Evolutionary conservation across 257 asterid species (phyloP), one percentile per base, ranked within the genome.

Genomic region (Solanum clarkiae): DNA sequence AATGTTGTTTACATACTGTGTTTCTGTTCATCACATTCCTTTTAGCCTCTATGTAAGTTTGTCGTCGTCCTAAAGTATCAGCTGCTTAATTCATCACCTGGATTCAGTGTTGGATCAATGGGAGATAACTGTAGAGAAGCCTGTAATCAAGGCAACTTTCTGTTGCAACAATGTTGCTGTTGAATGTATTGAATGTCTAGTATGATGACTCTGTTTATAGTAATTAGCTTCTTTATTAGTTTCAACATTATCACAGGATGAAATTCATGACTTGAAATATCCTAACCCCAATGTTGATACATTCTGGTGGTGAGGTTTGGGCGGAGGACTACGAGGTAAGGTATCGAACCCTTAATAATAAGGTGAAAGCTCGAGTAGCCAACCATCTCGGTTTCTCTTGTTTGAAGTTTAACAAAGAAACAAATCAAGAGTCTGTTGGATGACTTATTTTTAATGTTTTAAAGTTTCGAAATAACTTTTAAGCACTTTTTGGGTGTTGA

Each of bases 111-210:
- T 26, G 65, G 15, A 26, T 77, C 82, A 77, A 51, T 24, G 63
- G 13, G 11, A 77, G 82, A 77, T 9, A 57, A 80, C 80, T 75
- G 90, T 87, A 89, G 84, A 86, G 88, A 60, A 74, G 84, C 87
- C 71, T 81, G 88, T 84, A n/a, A 74, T 84, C 85, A 55, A 70
- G 32, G 10, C 8, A 62, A 62, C 22, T 54, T 84, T 83, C 71
- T 53, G 83, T 86, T 84, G 84, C 72, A 74, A 10, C 71, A 12
- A 71, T 63, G 59, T 81, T 36, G 29, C 72, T 88, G 85, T 62
- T 83, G 60, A 13, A 13, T 81, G 72, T 24, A 84, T 51, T 81
- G 70, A 40, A 81, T 81, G 7, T 77, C 47, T 51, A 26, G 82
- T 77, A 26, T 77, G 82, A 26, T 51, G 82, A 1, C 65, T 77